Base-by-base conservation (phyloP, 2,329 filamentous ascomycete genomes). In the Trichoderma cornu-damae region DNA sequence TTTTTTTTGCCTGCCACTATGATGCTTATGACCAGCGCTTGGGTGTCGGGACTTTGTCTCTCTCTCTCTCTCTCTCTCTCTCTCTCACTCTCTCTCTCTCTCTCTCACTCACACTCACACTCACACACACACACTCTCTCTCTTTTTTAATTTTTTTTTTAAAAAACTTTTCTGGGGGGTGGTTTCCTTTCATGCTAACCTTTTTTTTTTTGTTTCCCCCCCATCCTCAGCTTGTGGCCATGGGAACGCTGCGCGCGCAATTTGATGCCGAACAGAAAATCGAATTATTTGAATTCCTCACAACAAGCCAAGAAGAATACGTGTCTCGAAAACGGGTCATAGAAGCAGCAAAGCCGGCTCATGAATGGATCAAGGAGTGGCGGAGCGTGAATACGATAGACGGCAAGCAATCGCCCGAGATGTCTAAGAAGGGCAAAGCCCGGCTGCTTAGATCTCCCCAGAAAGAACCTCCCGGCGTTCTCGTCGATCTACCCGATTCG, bases 241-340 rank as follows among this genome's bases (percentile, higher is more conserved):
- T 78, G n/a, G 93, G 93, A 42, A 84, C 80, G 4, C 75, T 97
- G 24, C 85, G 86, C 48, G 91, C 87, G 1, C 84, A 90, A 60
- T 96, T 96, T 67, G 88, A 95, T 64, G 77, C 76, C 7, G 82
- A 88, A 35, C 87, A 90, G 61, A 90, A 88, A 69, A 87, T 99
- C 59, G 90, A 96, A 61, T 78, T 90, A 60, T 80, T 97, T 48
- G 90, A 96, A 65, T 92, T 97, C 63, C 79, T 85, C 46, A 90
- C 89, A 1, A 81, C 78, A 34, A 80, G 79, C 49, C 88, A 95
- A 66, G 89, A 92, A 63, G 92, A 97, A 72, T 96, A 88, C 66
- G 77, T 97, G 44, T 86, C 91, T 20, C 84, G 90, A 54, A 82
- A 78, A 60, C 78, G 79, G 62, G 80, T 85, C 7, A 80, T 86